Base-by-base conservation (phyloP, 1,284 basidiomycete genomes). In the Sporisorium graminicola region DNA sequence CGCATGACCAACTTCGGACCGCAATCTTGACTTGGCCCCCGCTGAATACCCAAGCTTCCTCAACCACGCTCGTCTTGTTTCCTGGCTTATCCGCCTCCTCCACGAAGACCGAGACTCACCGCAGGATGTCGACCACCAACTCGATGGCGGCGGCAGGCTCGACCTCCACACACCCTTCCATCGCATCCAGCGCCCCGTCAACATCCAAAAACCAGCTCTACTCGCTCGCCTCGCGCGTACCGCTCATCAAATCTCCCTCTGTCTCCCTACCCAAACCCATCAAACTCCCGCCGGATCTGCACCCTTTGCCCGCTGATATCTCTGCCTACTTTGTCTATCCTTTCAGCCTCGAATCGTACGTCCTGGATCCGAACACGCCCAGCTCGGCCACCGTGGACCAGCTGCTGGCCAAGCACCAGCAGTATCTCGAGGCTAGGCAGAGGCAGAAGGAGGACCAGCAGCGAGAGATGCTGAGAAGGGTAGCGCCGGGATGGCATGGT, bases 261-360 rank as follows among this genome's bases (percentile, higher is more conserved):
- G 35, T 80, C 44, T 65, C 65, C 12, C 40, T 78, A 0, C 75
- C 79, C 6, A 56, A 43, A 9, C 73, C 73, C 13, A 46, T 73
- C 44, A 50, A 49, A 33, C 58, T 78, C 10, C 74, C 77, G 2
- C 22, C 43, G 6, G 70, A 74, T 26, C 65, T 82, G 16, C 80
- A 82, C 47, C 80, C 80, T 4, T 71, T 82, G 5, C 80, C 80
- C 8, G 63, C 77, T 27, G 75, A 78, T 43, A 69, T 82, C 20
- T 49, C 58, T 1, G 77, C 80, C 6, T 82, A 82, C 64, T 82
- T 81, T 55, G 80, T 82, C 63, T 82, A 82, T 50, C 74, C 77
- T 0, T 82, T 82, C 60, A 65, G 58, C 46, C 73, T 82, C 56
- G 80, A 82, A 43, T 65, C 71, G 16, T 81, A 77, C 59, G 79